Percentiles rank a stretch among this genome's conserved stretches.
Evolutionary conservation across 2,329 filamentous ascomycete species (phyloP).

Genomic region (Alternaria burnsii): DNA sequence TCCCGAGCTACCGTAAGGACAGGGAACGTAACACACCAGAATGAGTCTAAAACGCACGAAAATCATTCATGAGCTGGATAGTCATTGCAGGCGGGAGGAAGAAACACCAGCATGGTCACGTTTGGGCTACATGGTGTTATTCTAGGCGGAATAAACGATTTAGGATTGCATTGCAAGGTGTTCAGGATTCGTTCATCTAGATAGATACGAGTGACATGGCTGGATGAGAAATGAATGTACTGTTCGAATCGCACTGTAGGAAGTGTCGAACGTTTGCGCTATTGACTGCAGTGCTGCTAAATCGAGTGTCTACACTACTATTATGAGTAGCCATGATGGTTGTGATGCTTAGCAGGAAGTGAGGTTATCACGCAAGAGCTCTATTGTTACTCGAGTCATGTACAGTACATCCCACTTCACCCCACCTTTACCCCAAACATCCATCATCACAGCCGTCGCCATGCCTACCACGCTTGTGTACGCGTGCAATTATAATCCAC

Average conservation of each 20-base stretch:
- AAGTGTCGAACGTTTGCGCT: background rate
- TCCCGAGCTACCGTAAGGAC: slow-evolving; percentile 1
- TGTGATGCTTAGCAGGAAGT: background rate
- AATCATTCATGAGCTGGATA: background rate
- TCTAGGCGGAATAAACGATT: background rate
- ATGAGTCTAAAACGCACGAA: background rate
- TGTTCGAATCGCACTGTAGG: background rate
- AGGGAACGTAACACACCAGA: background rate
- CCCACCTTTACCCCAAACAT: slow-evolving; percentile 41
- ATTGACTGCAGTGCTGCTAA: background rate
- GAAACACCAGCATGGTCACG: background rate
- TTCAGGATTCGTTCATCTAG: background rate
- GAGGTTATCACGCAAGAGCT: slow-evolving; percentile 8
- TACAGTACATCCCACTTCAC: slow-evolving; percentile 44
- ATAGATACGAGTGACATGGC: background rate
- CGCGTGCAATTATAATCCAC: background rate
- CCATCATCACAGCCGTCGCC: slow-evolving; percentile 20
- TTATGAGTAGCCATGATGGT: background rate
- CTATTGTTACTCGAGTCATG: slow-evolving; percentile 34
- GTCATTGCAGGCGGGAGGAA: background rate
- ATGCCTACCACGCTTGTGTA: slow-evolving; percentile 3
- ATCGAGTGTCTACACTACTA: background rate
- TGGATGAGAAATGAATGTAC: background rate
- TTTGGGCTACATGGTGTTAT: background rate
- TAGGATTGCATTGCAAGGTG: slow-evolving; percentile 15